phyloP scores from a whole-genome alignment of 2,329 filamentous ascomycete species.

The Aureobasidium sp. region DNA sequence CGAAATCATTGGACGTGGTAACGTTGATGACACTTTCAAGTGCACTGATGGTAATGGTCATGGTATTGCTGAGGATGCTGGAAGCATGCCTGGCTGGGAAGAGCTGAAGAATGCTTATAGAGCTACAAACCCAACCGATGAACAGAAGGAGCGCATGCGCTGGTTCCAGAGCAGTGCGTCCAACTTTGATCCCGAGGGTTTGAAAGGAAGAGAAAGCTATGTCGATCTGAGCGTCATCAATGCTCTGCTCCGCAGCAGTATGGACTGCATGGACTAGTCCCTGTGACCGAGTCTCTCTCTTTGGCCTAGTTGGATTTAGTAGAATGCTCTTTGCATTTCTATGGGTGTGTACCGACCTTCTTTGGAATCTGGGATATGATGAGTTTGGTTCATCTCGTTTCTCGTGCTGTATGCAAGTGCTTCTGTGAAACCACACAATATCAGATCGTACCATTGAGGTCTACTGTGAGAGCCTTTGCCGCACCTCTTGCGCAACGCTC shows the following conservation, averaged over 20 bases:
- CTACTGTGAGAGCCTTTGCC: background rate
- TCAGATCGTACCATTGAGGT: background rate
- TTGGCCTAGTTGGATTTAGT: background rate
- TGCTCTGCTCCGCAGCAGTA: background rate
- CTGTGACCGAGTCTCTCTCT: background rate
- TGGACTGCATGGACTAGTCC: background rate
- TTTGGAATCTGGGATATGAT: background rate
- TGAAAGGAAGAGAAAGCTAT: slow-evolving; percentile 16
- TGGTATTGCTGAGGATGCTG: slow-evolving; percentile 25
- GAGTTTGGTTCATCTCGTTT: background rate
- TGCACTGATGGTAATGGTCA: slow-evolving; percentile 24
- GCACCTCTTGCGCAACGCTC: too few species aligned
- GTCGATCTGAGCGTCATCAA: slow-evolving; percentile 19
- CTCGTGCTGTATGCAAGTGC: background rate
- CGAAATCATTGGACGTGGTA: slow-evolving; percentile 14
- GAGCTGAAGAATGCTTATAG: slow-evolving; percentile 25
- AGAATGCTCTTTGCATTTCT: background rate
- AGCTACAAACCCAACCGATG: slow-evolving; percentile 15
- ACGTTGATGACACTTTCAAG: slow-evolving; percentile 15
- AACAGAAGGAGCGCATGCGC: slow-evolving; percentile 20
- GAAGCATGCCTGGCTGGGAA: slow-evolving; percentile 22
- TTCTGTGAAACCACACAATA: background rate
- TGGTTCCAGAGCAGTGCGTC: slow-evolving; percentile 23
- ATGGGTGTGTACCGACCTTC: background rate
- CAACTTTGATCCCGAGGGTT: slow-evolving; percentile 20